Evolutionary conservation across 2,329 filamentous ascomycete genomes (phyloP).

Genomic region (Cryphonectria naterciae): DNA sequence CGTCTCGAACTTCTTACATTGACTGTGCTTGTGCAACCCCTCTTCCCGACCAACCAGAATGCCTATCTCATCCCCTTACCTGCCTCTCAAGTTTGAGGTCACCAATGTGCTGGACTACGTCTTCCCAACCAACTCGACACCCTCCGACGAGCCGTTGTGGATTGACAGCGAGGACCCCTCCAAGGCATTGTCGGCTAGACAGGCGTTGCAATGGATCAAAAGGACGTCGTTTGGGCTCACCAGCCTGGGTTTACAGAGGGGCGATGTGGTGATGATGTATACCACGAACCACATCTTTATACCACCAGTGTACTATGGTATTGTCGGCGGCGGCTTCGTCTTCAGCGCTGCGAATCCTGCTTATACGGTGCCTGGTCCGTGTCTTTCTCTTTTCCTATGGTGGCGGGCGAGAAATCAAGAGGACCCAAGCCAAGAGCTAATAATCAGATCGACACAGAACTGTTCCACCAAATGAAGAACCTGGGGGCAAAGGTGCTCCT

Average conservation of each 20-base stretch:
- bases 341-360: conserved; percentile 60
- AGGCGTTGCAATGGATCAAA: conserved; percentile 55
- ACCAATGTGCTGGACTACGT: conserved; percentile 47
- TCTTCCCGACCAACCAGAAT: conserved; percentile 35
- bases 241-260: conserved; percentile 47
- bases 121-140: conserved; percentile 37
- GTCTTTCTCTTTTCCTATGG: not conserved
- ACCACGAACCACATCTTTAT: conserved; percentile 60
- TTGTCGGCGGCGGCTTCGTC: conserved; percentile 54
- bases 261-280: conserved; percentile 58
- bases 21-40: no score
- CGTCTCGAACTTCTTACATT: not conserved
- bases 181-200: conserved; percentile 49
- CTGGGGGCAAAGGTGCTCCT: conserved; percentile 54
- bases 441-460: conserved; percentile 46
- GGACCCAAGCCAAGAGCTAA: not conserved
- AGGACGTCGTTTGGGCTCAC: conserved; percentile 55
- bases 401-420: not conserved
- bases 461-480: conserved; percentile 55
- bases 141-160: conserved; percentile 55
- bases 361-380: conserved; percentile 52
- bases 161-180: conserved; percentile 52
- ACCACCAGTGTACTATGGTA: conserved; percentile 57
- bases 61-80: conserved; percentile 49
- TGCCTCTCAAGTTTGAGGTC: conserved; percentile 47